These are phyloP conservation scores for Tieghemostelium lacteum DNA, from an alignment of 78 protist species.

Conservation along the genomic window DNA sequence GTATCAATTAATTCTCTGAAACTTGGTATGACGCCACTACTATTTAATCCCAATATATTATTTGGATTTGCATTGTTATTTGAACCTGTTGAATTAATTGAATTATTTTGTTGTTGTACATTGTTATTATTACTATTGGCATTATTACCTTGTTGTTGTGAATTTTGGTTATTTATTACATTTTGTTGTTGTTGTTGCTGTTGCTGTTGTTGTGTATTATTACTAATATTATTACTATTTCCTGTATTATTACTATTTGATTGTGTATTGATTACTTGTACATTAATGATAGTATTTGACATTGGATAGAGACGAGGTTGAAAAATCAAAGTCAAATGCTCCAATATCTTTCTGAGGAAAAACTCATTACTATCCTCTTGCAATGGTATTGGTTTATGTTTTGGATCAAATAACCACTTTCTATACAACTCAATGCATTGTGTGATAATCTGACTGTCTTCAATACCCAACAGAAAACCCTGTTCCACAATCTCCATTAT, in stretches of 20 bases:
- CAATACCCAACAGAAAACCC: conserved; percentile 61
- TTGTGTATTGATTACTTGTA: background rate
- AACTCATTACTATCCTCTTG: conserved; percentile 35
- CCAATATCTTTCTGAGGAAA: conserved; percentile 26
- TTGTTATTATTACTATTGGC: background rate
- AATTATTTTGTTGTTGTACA: background rate
- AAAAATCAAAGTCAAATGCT: conserved; percentile 54
- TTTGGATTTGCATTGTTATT: background rate
- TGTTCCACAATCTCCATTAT: conserved; percentile 63
- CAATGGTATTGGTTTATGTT: conserved; percentile 35
- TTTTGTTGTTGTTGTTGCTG: background rate
- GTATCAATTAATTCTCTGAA: conserved; percentile 8
- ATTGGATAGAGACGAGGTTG: conserved; percentile 43
- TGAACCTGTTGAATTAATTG: too few species aligned
- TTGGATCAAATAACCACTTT: conserved; percentile 68
- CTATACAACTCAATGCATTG: conserved; percentile 55
- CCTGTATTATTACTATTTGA: background rate
- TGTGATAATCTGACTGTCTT: conserved; percentile 17
- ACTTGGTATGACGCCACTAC: background rate
- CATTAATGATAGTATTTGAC: background rate
- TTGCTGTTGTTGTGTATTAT: background rate
- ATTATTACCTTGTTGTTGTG: background rate
- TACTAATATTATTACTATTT: background rate
- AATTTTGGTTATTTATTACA: background rate
- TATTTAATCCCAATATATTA: background rate